phyloP scores from a whole-genome alignment of 192 early-diverging fungal genomes.

The Coemansia sp. region DNA sequence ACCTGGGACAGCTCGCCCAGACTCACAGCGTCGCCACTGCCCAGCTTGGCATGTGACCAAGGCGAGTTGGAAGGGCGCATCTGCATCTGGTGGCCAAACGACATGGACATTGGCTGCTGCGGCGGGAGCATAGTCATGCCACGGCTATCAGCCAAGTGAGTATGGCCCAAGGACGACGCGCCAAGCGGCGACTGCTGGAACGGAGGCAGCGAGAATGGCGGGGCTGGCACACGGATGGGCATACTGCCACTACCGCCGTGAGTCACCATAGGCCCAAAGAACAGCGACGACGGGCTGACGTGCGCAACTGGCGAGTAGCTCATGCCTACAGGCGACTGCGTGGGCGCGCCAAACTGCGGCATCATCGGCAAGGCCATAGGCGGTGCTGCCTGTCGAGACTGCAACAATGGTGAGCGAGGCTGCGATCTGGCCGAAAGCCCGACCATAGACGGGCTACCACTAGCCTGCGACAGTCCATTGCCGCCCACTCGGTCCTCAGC shows the following conservation, averaged over 20 bases:
- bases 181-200: conserved; percentile 21
- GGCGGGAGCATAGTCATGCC: conserved; percentile 1
- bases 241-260: conserved; percentile 2
- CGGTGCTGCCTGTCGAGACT: conserved; percentile 9
- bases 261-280: conserved; percentile 1
- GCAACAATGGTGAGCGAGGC: conserved; percentile 29
- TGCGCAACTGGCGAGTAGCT: conserved; percentile 14
- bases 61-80: conserved; percentile 1
- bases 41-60: conserved; percentile 27
- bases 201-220: conserved; percentile 18
- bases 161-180: conserved; percentile 5
- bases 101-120: not conserved
- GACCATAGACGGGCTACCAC: not conserved
- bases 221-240: conserved; percentile 7
- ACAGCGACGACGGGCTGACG: conserved; percentile 19
- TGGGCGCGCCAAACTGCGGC: conserved; percentile 17
- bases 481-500: conserved; percentile 30
- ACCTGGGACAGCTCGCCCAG: not conserved
- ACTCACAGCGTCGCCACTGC: not conserved
- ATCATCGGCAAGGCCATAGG: conserved; percentile 1
- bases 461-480: conserved; percentile 19
- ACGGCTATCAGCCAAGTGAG: conserved; percentile 2
- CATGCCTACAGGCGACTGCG: conserved; percentile 9
- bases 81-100: not conserved
- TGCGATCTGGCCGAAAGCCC: conserved; percentile 13